These are phyloP conservation scores for Gastrolobium bilobum DNA, from an alignment of 306 rosid genomes.

Conservation along the genomic window DNA sequence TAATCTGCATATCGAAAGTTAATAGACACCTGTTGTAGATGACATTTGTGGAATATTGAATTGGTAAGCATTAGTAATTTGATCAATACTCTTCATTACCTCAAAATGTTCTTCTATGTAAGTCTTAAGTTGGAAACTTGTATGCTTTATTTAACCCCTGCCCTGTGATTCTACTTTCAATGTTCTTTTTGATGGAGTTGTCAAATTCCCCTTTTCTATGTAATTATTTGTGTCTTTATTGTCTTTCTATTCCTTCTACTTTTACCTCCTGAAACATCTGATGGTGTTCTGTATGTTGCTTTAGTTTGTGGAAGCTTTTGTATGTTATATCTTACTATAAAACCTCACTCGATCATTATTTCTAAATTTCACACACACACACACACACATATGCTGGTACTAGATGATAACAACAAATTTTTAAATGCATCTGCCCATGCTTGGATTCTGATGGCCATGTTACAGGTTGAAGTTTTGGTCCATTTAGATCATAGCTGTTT, in stretches of 20 bases:
- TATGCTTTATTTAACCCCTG: neutral
- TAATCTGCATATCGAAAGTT: constrained; percentile 47
- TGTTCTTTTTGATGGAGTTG: neutral
- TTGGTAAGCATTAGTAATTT: constrained; percentile 44
- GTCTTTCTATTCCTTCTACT: constrained; percentile 18
- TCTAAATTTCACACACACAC: neutral
- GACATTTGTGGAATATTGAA: constrained; percentile 45
- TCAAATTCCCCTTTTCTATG: neutral
- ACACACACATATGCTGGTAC: neutral
- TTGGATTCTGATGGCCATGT: constrained; percentile 17
- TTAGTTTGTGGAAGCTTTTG: constrained; percentile 21
- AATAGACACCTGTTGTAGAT: constrained; percentile 51
- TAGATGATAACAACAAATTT: neutral
- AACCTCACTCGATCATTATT: neutral
- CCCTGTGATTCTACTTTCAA: neutral
- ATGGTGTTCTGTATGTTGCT: neutral
- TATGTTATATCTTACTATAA: constrained; percentile 10
- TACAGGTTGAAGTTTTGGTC: constrained; percentile 13
- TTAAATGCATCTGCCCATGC: neutral
- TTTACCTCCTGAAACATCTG: neutral
- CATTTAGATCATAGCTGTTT: neutral
- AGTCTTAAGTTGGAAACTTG: constrained; percentile 31
- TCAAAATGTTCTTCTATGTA: constrained; percentile 36
- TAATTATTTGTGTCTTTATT: neutral
- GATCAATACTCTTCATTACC: constrained; percentile 37